These are phyloP conservation scores for Apiotrichum gracile DNA, from an alignment of 1,284 basidiomycete species.

Conservation along the genomic window DNA sequence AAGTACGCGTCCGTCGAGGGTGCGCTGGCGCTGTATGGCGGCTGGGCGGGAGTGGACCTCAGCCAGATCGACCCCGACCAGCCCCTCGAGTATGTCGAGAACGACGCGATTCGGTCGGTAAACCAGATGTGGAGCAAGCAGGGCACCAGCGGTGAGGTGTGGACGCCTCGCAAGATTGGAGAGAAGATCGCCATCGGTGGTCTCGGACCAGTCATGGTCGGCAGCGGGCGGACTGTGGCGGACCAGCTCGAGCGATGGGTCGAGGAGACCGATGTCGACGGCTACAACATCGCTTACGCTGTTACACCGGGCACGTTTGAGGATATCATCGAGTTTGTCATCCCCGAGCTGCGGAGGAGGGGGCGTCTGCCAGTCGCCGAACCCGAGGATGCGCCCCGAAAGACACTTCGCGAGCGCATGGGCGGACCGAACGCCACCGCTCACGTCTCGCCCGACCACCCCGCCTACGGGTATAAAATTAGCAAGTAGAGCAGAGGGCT, in stretches of 20 bases:
- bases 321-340: slow-evolving; percentile 13
- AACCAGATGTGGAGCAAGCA: slow-evolving; percentile 19
- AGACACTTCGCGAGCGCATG: slow-evolving; percentile 11
- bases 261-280: slow-evolving; percentile 10
- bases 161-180: slow-evolving; percentile 15
- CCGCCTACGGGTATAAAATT: slow-evolving; percentile 10
- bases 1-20: slow-evolving; percentile 32
- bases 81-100: slow-evolving; percentile 18
- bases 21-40: slow-evolving; percentile 39
- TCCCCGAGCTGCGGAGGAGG: slow-evolving; percentile 9
- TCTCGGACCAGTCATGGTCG: slow-evolving; percentile 13
- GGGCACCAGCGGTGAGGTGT: slow-evolving; percentile 5
- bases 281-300: slow-evolving; percentile 17
- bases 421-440: slow-evolving; percentile 3
- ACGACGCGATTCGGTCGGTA: slow-evolving; percentile 15
- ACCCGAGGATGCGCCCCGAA: background rate
- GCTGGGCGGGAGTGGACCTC: slow-evolving; percentile 18
- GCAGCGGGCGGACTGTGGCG: slow-evolving; percentile 6
- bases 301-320: slow-evolving; percentile 12
- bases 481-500: background rate
- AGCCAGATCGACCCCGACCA: slow-evolving; percentile 7
- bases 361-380: slow-evolving; percentile 6
- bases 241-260: slow-evolving; percentile 14
- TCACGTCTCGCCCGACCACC: slow-evolving; percentile 4
- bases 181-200: slow-evolving; percentile 16